phyloP scores from a whole-genome alignment of 495 filamentous ascomycete genomes.

The Penicillium arizonense region DNA sequence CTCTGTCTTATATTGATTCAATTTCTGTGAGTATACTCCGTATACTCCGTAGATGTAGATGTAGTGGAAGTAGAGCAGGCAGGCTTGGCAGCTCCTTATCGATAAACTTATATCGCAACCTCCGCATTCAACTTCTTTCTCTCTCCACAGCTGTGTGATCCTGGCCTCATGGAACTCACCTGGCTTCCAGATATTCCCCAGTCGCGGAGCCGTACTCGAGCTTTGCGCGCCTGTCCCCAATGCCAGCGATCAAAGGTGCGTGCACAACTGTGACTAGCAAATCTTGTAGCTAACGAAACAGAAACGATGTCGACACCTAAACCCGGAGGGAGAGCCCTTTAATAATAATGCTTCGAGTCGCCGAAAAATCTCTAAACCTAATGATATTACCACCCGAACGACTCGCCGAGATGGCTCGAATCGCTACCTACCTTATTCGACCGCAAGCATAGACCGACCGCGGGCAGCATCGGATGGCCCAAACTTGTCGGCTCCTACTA shows the following conservation, averaged over 20 bases:
- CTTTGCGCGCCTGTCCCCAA: slow-evolving; percentile 31
- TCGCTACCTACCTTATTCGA: background rate
- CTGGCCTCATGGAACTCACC: slow-evolving; percentile 33
- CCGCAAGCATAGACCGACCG: background rate
- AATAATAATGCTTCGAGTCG: background rate
- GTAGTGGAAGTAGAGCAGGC: too few species aligned
- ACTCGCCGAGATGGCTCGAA: background rate
- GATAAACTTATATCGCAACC: slow-evolving; percentile 12
- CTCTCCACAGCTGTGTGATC: background rate
- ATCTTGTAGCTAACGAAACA: slow-evolving; percentile 6
- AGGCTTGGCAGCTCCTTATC: slow-evolving; percentile 9
- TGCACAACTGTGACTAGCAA: background rate
- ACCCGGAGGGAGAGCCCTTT: slow-evolving; percentile 12
- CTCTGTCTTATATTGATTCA: too few species aligned
- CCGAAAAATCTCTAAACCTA: background rate
- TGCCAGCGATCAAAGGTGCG: slow-evolving; percentile 39
- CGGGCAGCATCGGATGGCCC: slow-evolving; percentile 7
- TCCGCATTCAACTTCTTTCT: background rate
- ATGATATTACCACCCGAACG: background rate
- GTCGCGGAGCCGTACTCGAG: slow-evolving; percentile 33
- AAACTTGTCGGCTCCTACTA: slow-evolving; percentile 12
- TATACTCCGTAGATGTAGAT: too few species aligned
- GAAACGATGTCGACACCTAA: slow-evolving; percentile 39
- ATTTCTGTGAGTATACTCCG: too few species aligned
- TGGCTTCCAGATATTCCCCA: slow-evolving; percentile 39